Evolutionary conservation across 2,329 filamentous ascomycete genomes (phyloP), one percentile per base, ranked within the genome.

Genomic region (Aspergillus calidoustus): DNA sequence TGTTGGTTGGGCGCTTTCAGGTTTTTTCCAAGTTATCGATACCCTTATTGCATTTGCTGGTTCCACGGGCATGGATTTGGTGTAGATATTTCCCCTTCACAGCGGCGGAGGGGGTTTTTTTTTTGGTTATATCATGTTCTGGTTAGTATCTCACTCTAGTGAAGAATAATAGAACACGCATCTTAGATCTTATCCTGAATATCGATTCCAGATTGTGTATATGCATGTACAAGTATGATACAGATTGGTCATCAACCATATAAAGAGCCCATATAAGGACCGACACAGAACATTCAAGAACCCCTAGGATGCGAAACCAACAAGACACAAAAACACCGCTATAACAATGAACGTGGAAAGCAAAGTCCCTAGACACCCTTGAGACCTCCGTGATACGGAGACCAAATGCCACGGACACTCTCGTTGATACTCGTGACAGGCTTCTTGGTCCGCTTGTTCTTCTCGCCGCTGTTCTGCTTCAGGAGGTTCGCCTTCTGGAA

Each of bases 401-500:
- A 84, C 87, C 87, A 89, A 57, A 89, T 83, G 61, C 87, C 87
- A 75, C 87, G 83, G 9, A 89, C 86, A 73, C 84, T 87, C 78
- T 88, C 86, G 68, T 88, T 88, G 72, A 82, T 70, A 80, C 85
- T 87, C 67, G 79, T 82, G 34, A 89, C 86, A 2, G 85, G 85
- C 78, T 85, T 86, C 70, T 80, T 84, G 57, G 83, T 79, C 65
- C 79, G 80, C 78, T 81, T 85, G 67, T 79, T 65, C 73, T 82
- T 82, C 66, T 80, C 79, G 28, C 80, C 81, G 54, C 78, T 82
- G 28, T 80, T 79, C 60, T 80, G 78, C 67, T 80, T 78, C 60
- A 83, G 71, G 25, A 80, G 70, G 58, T 80, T 80, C n/a, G 76
- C 88, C 83, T 97, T 97, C 74, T 92, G 84, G 59, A 93, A 76